phyloP scores from a whole-genome alignment of 1,284 basidiomycete genomes.

The Cutaneotrichosporon cyanovorans region DNA sequence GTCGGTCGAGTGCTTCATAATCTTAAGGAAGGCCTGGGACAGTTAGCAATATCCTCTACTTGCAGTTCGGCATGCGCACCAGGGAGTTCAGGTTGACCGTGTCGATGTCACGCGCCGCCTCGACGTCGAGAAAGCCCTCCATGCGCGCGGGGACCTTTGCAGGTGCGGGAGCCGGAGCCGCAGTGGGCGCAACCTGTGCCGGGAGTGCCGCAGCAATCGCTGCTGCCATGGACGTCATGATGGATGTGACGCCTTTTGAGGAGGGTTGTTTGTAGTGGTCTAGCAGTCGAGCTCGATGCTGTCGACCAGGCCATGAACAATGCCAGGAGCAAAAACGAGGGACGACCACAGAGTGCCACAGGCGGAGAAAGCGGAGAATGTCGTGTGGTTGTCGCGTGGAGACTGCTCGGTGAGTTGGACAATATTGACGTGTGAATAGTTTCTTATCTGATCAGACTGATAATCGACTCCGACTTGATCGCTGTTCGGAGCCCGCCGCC shows the following conservation, averaged over 20 bases:
- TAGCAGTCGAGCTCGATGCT: not conserved
- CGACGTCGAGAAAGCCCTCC: slow-evolving; percentile 77
- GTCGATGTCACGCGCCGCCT: slow-evolving; percentile 71
- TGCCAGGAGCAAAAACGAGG: slow-evolving; percentile 1
- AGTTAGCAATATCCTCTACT: not conserved
- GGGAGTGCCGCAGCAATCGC: slow-evolving; percentile 74
- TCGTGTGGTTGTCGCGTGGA: too few species aligned
- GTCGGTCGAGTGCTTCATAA: slow-evolving; percentile 63
- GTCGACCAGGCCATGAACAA: not conserved
- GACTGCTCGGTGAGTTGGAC: too few species aligned
- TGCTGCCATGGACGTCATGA: slow-evolving; percentile 66
- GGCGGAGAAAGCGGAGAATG: not conserved
- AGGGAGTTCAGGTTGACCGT: slow-evolving; percentile 74
- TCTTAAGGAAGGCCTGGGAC: slow-evolving; percentile 77
- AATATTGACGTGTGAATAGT: too few species aligned
- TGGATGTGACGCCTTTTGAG: slow-evolving; percentile 20
- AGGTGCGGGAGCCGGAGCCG: slow-evolving; percentile 53
- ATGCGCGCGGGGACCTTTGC: slow-evolving; percentile 70
- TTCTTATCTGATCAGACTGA: too few species aligned
- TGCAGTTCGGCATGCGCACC: slow-evolving; percentile 50
- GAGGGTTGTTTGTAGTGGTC: slow-evolving; percentile 2
- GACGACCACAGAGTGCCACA: not conserved
- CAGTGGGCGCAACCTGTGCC: slow-evolving; percentile 52
- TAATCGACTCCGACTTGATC: too few species aligned
- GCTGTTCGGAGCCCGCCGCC: too few species aligned